phyloP scores from a whole-genome alignment of 768 basidiomycete species.

The Calvatia gigantea region DNA sequence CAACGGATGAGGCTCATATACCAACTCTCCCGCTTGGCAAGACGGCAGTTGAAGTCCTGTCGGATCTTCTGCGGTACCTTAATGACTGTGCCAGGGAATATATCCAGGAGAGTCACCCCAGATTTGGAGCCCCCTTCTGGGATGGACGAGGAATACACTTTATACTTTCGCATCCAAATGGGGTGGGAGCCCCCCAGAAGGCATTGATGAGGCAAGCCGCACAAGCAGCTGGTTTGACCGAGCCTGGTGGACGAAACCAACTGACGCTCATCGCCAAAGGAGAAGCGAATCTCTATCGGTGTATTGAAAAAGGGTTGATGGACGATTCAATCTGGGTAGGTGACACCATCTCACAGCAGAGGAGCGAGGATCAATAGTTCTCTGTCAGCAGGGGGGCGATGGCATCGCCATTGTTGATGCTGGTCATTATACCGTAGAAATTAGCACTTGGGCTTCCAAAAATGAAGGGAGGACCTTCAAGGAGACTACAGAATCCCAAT shows the following conservation, averaged over 20 bases:
- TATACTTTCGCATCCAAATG: slow-evolving; percentile 57
- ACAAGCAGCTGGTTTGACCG: slow-evolving; percentile 45
- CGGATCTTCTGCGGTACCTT: slow-evolving; percentile 48
- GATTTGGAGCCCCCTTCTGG: slow-evolving; percentile 39
- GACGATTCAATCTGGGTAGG: slow-evolving; percentile 28
- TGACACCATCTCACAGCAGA: no score
- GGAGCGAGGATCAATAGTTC: no score
- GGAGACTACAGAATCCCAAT: slow-evolving; percentile 40
- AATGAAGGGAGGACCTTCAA: slow-evolving; percentile 26
- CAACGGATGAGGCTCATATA: no score
- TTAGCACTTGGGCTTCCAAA: slow-evolving; percentile 42
- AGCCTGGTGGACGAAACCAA: slow-evolving; percentile 32
- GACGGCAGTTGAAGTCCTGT: slow-evolving; percentile 36
- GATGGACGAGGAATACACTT: slow-evolving; percentile 41
- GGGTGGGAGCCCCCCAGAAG: slow-evolving; percentile 58
- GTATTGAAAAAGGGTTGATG: slow-evolving; percentile 39
- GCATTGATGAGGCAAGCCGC: slow-evolving; percentile 49
- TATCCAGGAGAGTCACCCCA: slow-evolving; percentile 41
- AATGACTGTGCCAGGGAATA: slow-evolving; percentile 38
- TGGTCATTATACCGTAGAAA: slow-evolving; percentile 57
- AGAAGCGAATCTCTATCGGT: slow-evolving; percentile 55
- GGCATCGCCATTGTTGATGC: slow-evolving; percentile 55
- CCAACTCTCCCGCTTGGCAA: no score
- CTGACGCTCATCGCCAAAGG: slow-evolving; percentile 55
- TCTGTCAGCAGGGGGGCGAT: slow-evolving; percentile 35